A percentile compares a stretch with the other conserved stretches of the same genome.
Evolutionary conservation across 2,329 filamentous ascomycete genomes (phyloP).

Genomic region (Knoxdaviesia capensis): DNA sequence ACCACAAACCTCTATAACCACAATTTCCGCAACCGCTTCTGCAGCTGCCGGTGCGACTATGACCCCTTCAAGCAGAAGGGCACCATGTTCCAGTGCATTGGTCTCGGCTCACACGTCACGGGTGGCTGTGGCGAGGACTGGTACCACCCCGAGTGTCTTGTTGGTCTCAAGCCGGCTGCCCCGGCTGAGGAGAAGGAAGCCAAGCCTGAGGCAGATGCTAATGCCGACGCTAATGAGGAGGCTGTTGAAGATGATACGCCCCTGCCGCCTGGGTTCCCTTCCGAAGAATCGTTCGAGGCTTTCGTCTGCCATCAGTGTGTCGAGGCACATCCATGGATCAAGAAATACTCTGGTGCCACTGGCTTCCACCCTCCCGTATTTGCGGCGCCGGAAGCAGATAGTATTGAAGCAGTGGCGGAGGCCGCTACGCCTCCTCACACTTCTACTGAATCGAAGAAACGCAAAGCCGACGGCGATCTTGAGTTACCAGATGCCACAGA

Average conservation of each 20-base stretch:
- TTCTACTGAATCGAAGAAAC: conserved; percentile 31
- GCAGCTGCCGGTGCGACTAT: conserved; percentile 73
- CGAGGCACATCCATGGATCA: conserved; percentile 77
- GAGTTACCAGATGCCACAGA: conserved; percentile 13
- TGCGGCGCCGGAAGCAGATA: conserved; percentile 4
- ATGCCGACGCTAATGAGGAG: conserved; percentile 11
- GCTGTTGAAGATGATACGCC: conserved; percentile 38
- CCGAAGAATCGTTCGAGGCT: conserved; percentile 72
- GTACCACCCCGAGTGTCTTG: conserved; percentile 87
- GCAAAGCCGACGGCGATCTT: conserved; percentile 35
- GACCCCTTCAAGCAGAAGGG: conserved; percentile 78
- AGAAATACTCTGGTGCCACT: conserved; percentile 57
- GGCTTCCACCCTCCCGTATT: conserved; percentile 66
- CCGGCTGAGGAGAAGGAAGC: conserved; percentile 5
- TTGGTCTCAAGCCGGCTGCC: conserved; percentile 50
- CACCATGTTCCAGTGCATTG: conserved; percentile 95
- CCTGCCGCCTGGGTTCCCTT: conserved; percentile 68
- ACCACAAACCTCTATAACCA: conserved; percentile 78
- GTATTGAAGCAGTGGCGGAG: conserved; percentile 2
- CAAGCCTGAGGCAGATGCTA: conserved; percentile 2
- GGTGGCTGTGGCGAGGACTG: conserved; percentile 93
- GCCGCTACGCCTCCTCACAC: conserved; percentile 1
- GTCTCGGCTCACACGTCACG: conserved; percentile 56
- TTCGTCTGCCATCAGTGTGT: conserved; percentile 92
- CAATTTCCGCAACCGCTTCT: conserved; percentile 87